Conservation (phyloP, 2,329 filamentous ascomycete species). For the Clonostachys solani region DNA sequence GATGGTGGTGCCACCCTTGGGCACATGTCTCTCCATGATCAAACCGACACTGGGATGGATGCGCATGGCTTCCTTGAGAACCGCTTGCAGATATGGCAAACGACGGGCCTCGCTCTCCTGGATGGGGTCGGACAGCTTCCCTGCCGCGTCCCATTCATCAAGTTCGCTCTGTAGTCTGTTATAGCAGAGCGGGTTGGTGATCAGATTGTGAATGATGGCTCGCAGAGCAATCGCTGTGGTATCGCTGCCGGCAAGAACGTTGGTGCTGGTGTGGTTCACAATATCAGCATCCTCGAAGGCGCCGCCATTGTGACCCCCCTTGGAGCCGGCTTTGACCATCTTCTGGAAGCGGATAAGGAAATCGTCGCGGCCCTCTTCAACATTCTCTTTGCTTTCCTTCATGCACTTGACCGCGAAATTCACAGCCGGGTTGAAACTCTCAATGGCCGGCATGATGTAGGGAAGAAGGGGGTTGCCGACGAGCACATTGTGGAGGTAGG, state of each 20-base stretch:
- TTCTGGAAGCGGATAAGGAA: too few species aligned
- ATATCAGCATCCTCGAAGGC: conserved; percentile 25
- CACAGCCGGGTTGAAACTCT: too few species aligned
- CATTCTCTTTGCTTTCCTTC: too few species aligned
- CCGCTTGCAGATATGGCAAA: conserved; percentile 72
- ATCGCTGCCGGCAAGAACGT: conserved; percentile 61
- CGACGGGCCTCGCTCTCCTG: conserved; percentile 66
- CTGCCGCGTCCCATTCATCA: conserved; percentile 36
- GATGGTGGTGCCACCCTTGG: conserved; percentile 58
- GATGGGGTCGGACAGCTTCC: conserved; percentile 56
- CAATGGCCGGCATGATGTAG: too few species aligned
- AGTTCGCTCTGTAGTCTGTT: conserved; percentile 55
- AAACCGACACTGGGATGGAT: conserved; percentile 71
- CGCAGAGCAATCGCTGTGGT: conserved; percentile 73
- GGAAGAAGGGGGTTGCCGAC: conserved; percentile 65
- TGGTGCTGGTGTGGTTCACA: conserved; percentile 24
- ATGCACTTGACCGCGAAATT: too few species aligned
- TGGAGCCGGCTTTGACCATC: too few species aligned
- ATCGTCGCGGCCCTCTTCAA: too few species aligned
- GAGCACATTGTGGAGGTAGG: conserved; percentile 63
- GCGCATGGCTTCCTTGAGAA: conserved; percentile 74
- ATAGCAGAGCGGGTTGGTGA: conserved; percentile 57
- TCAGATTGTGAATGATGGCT: conserved; percentile 69
- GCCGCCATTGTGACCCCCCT: too few species aligned
- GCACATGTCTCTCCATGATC: conserved; percentile 70